Base-by-base conservation (phyloP, 2,329 filamentous ascomycete genomes). In the Aspergillus fischeri region DNA sequence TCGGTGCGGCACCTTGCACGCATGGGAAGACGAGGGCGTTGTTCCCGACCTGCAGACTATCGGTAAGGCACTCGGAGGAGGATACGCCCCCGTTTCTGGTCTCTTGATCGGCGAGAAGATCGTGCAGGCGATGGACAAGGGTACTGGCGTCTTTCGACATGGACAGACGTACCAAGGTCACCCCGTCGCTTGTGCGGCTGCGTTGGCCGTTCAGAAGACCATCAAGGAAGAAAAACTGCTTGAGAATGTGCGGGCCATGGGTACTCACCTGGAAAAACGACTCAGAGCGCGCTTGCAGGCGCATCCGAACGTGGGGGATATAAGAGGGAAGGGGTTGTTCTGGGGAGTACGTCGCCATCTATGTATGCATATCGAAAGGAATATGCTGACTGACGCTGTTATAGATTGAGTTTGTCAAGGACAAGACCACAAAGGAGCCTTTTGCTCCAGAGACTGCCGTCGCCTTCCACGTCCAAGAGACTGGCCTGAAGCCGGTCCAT, bases 81-180 rank as follows among this genome's bases (percentile, higher is more conserved):
- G 84, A 0, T 84, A 82, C 61, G 75, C 77, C 2, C 78, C 82
- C 1, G 74, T 86, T 3, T 83, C 83, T 1, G 84, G 76, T 0
- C 71, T 86, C 52, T 70, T 87, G 27, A 77, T 84, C 25, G 74
- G 75, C 75, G 4, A 79, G 17, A 75, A 75, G 21, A 74, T 86
- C 7, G 74, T 80, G 6, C 71, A 81, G 38, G 76, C 71, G 0
- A 65, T 86, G 49, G 70, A 78, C 45, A 71, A 75, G 20, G 79
- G 81, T 20, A 77, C 77, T 0, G 70, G 77, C 5, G 74, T 73
- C 2, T 86, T 86, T 68, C 75, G 76, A 5, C 83, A 86, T 63
- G 84, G 83, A 0, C 83, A 87, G 71, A 69, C 86, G 73, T 87
- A 62, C 82, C 89, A 72, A 83, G 86, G 62, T 76, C 81, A 83